Percentiles rank a stretch among this genome's conserved stretches.
phyloP scores from a whole-genome alignment of 1,284 basidiomycete genomes.

The Coniferiporia weirii region DNA sequence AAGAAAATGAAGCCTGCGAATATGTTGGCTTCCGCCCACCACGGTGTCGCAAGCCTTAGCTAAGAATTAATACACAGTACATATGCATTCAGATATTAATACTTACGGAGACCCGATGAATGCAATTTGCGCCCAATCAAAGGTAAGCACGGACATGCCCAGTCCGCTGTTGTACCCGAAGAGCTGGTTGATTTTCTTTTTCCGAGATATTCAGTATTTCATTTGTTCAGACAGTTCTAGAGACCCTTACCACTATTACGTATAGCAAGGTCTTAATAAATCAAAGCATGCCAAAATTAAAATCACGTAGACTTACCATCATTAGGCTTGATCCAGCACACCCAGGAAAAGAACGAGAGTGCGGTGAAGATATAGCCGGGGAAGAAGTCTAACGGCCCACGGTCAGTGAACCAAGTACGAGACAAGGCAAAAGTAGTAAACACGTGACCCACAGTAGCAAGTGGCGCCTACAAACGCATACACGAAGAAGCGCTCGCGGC shows the following conservation, averaged over 20 bases:
- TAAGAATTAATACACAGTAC: no score
- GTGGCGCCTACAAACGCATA: conserved; percentile 29
- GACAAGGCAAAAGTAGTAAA: no score
- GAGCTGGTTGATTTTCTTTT: conserved; percentile 32
- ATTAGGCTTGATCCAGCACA: conserved; percentile 33
- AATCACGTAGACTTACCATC: conserved; percentile 19
- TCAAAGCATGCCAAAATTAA: neutral
- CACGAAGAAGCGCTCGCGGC: conserved; percentile 31
- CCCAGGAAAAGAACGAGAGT: conserved; percentile 34
- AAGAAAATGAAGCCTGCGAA: conserved; percentile 37
- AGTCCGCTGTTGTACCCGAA: conserved; percentile 24
- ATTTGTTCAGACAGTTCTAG: no score
- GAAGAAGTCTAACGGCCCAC: conserved; percentile 30
- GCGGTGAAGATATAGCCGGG: conserved; percentile 34
- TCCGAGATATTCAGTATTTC: neutral
- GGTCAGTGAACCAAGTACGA: no score
- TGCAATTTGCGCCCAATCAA: conserved; percentile 19
- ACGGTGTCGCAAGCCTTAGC: conserved; percentile 13
- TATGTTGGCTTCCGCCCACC: conserved; percentile 37
- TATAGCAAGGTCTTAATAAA: no score
- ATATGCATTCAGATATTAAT: no score
- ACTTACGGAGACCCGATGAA: conserved; percentile 16
- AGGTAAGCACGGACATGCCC: conserved; percentile 19
- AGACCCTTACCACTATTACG: no score
- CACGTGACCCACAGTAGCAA: conserved; percentile 17